These are phyloP conservation scores for Neonectria punicea DNA, from an alignment of 2,329 filamentous ascomycete species.

Conservation along the genomic window DNA sequence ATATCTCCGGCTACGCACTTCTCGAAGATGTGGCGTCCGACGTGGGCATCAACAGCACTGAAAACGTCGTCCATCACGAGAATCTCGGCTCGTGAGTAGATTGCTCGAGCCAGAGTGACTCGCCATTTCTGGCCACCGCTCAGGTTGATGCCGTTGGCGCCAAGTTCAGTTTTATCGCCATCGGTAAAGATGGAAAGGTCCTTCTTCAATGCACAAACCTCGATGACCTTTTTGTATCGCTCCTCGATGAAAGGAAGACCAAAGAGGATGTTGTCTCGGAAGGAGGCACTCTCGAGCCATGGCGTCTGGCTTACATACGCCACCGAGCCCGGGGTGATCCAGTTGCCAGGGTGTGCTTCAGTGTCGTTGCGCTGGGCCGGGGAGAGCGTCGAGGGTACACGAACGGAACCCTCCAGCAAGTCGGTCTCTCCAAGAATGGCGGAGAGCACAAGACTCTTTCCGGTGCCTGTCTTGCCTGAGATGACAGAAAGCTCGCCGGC, in stretches of 20 bases:
- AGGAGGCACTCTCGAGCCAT: conserved; percentile 86
- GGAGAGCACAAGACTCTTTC: conserved; percentile 80
- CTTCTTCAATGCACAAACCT: conserved; percentile 78
- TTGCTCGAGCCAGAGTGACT: conserved; percentile 79
- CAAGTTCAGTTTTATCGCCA: conserved; percentile 83
- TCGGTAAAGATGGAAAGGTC: conserved; percentile 81
- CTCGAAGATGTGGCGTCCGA: conserved; percentile 82
- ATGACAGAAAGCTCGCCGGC: conserved; percentile 76
- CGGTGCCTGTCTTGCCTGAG: conserved; percentile 80
- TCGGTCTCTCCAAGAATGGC: conserved; percentile 82
- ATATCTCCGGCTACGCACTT: conserved; percentile 78
- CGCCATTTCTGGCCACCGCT: conserved; percentile 88
- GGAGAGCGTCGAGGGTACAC: conserved; percentile 61
- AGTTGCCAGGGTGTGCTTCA: conserved; percentile 71
- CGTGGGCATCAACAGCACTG: conserved; percentile 83
- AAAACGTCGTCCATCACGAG: conserved; percentile 87
- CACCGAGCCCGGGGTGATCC: conserved; percentile 75
- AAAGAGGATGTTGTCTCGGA: conserved; percentile 83
- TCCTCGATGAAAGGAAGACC: conserved; percentile 74
- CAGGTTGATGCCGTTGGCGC: conserved; percentile 85
- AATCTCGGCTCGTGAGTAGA: conserved; percentile 82
- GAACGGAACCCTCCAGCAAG: conserved; percentile 70
- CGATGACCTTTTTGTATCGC: conserved; percentile 77
- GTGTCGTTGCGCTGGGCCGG: conserved; percentile 67
- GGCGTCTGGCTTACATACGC: conserved; percentile 84